Percentiles rank a stretch among this genome's conserved stretches.
phyloP scores from a whole-genome alignment of 2,329 filamentous ascomycete species.

The Penicillium digitatum region DNA sequence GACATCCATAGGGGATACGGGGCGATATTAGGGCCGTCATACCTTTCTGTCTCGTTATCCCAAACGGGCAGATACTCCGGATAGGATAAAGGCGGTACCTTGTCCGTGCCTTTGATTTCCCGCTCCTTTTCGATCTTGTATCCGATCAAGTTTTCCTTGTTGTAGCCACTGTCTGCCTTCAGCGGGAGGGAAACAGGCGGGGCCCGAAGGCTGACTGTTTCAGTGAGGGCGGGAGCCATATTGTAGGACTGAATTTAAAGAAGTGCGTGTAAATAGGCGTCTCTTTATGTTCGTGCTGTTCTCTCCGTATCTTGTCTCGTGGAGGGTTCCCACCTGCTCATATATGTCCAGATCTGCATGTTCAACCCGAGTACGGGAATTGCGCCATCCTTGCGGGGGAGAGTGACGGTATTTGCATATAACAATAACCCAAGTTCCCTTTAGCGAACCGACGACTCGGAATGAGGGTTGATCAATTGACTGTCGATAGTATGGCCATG shows the following conservation, averaged over 20 bases:
- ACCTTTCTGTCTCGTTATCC: conserved; percentile 53
- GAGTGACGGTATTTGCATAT: conserved; percentile 3
- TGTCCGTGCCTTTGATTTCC: conserved; percentile 53
- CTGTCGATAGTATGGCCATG: too few relatives aligned
- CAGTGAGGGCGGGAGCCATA: conserved; percentile 38
- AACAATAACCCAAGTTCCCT: not conserved
- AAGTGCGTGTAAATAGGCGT: not conserved
- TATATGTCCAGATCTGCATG: conserved; percentile 13
- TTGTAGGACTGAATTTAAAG: not conserved
- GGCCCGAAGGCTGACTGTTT: conserved; percentile 28
- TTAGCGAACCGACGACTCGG: not conserved
- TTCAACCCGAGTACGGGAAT: conserved; percentile 5
- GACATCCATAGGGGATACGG: not conserved
- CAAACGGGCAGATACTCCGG: conserved; percentile 71
- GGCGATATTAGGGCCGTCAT: not conserved
- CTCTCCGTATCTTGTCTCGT: not conserved
- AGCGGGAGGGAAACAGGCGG: conserved; percentile 21
- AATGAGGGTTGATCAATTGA: too few relatives aligned
- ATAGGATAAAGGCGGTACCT: conserved; percentile 58
- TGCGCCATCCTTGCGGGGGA: conserved; percentile 18
- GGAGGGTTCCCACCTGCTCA: not conserved
- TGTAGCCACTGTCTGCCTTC: conserved; percentile 32
- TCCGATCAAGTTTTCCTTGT: conserved; percentile 38
- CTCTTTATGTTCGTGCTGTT: not conserved
- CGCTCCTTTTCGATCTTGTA: conserved; percentile 45